These are phyloP conservation scores for Tillandsia leiboldiana DNA, from an alignment of 176 grass and related monocot genomes.

Conservation along the genomic window DNA sequence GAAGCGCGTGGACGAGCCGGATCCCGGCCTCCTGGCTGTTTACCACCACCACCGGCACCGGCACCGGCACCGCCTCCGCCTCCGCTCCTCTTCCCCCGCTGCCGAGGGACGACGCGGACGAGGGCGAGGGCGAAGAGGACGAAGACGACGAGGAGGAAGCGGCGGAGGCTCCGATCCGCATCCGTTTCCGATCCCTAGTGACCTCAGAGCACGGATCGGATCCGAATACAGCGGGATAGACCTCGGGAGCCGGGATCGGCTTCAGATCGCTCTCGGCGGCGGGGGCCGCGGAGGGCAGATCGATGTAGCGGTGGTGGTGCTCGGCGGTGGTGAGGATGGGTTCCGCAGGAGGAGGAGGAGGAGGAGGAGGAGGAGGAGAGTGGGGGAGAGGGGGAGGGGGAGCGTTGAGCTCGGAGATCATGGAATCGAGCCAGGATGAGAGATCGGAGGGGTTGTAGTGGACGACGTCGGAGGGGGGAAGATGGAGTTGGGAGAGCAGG, in stretches of 20 bases:
- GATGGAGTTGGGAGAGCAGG: conserved; percentile 35
- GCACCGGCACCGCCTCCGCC: conserved; percentile 14
- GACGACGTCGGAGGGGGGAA: conserved; percentile 50
- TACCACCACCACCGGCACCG: conserved; percentile 53
- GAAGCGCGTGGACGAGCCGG: conserved; percentile 71
- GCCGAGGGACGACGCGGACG: conserved; percentile 44
- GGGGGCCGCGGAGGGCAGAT: conserved; percentile 6
- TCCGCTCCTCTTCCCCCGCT: not conserved
- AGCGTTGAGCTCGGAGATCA: conserved; percentile 78
- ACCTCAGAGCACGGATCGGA: conserved; percentile 21
- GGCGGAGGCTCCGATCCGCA: conserved; percentile 61
- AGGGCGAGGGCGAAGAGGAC: conserved; percentile 49
- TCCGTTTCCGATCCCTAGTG: conserved; percentile 73
- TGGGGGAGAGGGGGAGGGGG: conserved; percentile 52
- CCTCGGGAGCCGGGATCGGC: conserved; percentile 27
- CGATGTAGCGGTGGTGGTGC: not conserved
- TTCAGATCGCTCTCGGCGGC: conserved; percentile 17
- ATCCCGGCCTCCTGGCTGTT: conserved; percentile 80
- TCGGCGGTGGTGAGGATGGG: conserved; percentile 19
- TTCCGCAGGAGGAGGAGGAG: conserved; percentile 71
- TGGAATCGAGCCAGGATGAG: conserved; percentile 66
- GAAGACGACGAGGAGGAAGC: conserved; percentile 57
- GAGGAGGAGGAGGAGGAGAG: conserved; percentile 32
- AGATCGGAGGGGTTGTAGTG: conserved; percentile 90
- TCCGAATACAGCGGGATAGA: not conserved